Conservation (phyloP, 148 eudicot species). For the Vaccinium macrocarpon region DNA sequence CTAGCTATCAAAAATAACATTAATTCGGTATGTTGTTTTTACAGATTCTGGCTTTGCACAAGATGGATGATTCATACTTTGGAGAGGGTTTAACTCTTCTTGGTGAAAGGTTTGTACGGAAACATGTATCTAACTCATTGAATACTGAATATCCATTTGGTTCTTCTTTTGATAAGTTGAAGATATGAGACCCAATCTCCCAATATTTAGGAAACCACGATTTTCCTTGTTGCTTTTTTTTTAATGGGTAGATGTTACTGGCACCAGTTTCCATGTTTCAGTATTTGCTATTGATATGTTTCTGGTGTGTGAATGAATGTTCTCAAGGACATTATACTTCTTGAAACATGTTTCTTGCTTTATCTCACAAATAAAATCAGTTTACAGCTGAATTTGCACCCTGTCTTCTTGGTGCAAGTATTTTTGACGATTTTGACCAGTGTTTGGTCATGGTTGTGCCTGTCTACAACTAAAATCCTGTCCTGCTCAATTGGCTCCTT, state of each 20-base stretch:
- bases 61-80: slow-evolving; percentile 36
- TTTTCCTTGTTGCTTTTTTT: slow-evolving; percentile 7
- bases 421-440: neutral
- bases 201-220: neutral
- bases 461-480: neutral
- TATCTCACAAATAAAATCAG: neutral
- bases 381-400: neutral
- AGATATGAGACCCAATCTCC: neutral
- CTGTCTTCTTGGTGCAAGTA: neutral
- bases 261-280: neutral
- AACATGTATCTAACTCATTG: neutral
- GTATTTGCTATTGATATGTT: neutral
- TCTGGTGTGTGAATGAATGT: neutral
- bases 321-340: neutral
- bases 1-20: neutral
- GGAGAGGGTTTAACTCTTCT: slow-evolving; percentile 93
- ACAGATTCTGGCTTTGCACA: slow-evolving; percentile 10
- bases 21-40: neutral
- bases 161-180: neutral
- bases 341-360: neutral
- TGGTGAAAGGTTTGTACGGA: slow-evolving; percentile 51
- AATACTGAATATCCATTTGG: neutral
- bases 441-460: neutral
- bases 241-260: neutral
- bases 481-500: neutral